Conservation (phyloP, 805 yeast species). For the Candida ulmi region DNA sequence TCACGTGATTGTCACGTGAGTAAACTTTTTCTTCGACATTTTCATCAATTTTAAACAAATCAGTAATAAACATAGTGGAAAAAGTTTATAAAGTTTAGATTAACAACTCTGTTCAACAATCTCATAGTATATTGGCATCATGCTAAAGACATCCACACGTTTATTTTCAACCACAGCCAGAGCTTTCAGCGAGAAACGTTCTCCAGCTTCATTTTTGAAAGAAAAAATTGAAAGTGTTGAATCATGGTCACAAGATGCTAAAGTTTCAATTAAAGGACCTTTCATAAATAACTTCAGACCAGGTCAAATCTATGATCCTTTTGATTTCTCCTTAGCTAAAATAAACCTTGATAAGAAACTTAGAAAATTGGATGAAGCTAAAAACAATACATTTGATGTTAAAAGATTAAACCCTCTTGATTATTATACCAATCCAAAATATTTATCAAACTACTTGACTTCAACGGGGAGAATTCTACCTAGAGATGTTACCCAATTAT, state of each 20-base stretch:
- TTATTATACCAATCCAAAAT: constrained; percentile 66
- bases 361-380: constrained; percentile 16
- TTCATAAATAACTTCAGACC: constrained; percentile 43
- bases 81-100: too few species aligned
- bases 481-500: constrained; percentile 65
- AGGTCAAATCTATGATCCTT: constrained; percentile 68
- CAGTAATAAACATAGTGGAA: too few species aligned
- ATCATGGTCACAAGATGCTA: constrained; percentile 18
- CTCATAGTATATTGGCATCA: too few species aligned
- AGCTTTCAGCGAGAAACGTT: neutral
- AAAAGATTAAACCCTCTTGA: constrained; percentile 61
- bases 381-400: constrained; percentile 30
- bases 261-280: constrained; percentile 23
- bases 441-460: constrained; percentile 59
- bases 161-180: neutral
- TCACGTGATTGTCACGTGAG: neutral
- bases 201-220: neutral
- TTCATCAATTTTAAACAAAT: too few species aligned
- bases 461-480: constrained; percentile 74
- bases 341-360: constrained; percentile 42
- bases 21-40: too few species aligned
- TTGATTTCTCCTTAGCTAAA: constrained; percentile 66
- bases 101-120: too few species aligned
- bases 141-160: neutral
- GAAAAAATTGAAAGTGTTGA: neutral